phyloP scores from a whole-genome alignment of 371 early-diverging fungal genomes.

The Smittium mucronatum region DNA sequence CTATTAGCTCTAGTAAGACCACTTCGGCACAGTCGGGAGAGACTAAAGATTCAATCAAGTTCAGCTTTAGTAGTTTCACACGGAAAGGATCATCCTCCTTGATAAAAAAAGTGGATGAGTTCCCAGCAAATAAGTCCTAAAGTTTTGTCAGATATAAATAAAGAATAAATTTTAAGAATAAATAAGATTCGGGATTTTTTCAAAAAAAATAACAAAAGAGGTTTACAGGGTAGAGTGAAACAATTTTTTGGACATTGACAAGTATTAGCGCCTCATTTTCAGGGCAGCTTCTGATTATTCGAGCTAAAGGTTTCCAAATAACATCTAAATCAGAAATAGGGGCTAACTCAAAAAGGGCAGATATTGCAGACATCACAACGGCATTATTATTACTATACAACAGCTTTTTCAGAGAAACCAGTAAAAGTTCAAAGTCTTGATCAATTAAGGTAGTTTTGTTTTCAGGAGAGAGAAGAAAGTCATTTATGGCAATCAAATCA shows the following conservation, averaged over 20 bases:
- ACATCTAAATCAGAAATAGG: conserved; percentile 45
- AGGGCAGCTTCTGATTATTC: conserved; percentile 52
- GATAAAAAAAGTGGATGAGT: neutral
- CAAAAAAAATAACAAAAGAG: conserved; percentile 41
- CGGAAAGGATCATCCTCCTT: conserved; percentile 57
- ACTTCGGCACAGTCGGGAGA: conserved; percentile 11
- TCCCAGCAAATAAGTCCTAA: neutral
- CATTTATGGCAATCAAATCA: neutral
- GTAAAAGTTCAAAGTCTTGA: conserved; percentile 58
- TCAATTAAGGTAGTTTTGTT: conserved; percentile 37
- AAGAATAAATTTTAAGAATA: too few species aligned
- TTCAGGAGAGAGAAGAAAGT: neutral
- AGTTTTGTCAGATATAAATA: too few species aligned
- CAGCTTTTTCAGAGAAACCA: conserved; percentile 56
- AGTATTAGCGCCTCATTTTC: conserved; percentile 70
- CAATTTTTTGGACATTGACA: conserved; percentile 61
- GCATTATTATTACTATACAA: conserved; percentile 77
- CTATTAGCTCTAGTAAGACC: conserved; percentile 25
- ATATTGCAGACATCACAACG: conserved; percentile 66
- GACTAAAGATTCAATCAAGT: conserved; percentile 60
- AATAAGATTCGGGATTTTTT: too few species aligned
- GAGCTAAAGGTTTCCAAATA: conserved; percentile 59
- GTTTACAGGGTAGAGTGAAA: conserved; percentile 49
- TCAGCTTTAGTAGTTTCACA: conserved; percentile 68
- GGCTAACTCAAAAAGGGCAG: conserved; percentile 58